phyloP scores from a whole-genome alignment of 2,329 filamentous ascomycete species.

The Thermoascus crustaceus region DNA sequence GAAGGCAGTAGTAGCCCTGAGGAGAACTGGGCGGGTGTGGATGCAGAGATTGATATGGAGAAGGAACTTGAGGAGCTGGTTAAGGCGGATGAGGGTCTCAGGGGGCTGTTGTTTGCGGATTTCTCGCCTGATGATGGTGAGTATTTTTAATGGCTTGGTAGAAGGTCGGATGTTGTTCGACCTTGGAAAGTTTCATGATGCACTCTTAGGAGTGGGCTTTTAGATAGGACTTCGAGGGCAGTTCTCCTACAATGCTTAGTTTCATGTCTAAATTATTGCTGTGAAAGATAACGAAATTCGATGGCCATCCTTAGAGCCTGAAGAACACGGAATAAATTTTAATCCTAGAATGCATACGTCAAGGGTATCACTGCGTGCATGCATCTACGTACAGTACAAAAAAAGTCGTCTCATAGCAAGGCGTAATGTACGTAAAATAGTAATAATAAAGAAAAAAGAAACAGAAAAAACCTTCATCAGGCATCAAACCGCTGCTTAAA shows the following conservation, averaged over 20 bases:
- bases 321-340: no score
- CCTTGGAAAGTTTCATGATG: no score
- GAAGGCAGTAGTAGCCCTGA: slow-evolving; percentile 5
- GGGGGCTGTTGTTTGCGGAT: slow-evolving; percentile 18
- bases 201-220: no score
- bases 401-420: not conserved
- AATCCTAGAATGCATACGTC: not conserved
- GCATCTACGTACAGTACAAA: not conserved
- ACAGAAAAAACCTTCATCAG: slow-evolving; percentile 12
- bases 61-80: slow-evolving; percentile 28
- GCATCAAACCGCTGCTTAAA: slow-evolving; percentile 72
- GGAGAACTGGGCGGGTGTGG: slow-evolving; percentile 16
- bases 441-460: slow-evolving; percentile 4
- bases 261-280: no score
- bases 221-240: no score
- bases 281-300: no score
- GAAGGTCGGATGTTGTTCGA: not conserved
- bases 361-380: slow-evolving; percentile 5
- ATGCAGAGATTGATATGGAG: slow-evolving; percentile 24
- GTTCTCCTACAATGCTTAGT: no score
- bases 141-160: slow-evolving; percentile 11
- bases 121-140: slow-evolving; percentile 13
- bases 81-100: slow-evolving; percentile 26
- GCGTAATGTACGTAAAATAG: not conserved
- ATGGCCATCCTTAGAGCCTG: no score